These are phyloP conservation scores for Lachnellula suecica DNA, from an alignment of 2,329 filamentous ascomycete species.

Conservation along the genomic window DNA sequence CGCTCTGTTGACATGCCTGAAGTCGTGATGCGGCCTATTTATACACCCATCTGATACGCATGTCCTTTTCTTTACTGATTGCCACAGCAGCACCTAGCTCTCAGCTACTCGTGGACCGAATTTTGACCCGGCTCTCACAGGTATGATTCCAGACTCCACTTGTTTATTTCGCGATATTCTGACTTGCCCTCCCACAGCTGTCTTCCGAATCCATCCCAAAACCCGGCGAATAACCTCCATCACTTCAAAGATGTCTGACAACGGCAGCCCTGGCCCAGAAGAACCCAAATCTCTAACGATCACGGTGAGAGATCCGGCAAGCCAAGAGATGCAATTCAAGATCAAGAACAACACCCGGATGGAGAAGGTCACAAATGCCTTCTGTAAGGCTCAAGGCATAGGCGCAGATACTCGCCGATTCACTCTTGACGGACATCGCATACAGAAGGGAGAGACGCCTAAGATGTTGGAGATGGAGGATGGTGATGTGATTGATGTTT, in stretches of 20 bases:
- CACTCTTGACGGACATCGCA: constrained; percentile 14
- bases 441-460: constrained; percentile 17
- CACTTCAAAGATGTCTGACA: background rate
- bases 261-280: background rate
- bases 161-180: too few species aligned
- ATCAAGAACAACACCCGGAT: constrained; percentile 17
- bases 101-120: too few species aligned
- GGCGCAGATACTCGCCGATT: constrained; percentile 13
- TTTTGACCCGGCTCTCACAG: too few species aligned
- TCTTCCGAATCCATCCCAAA: background rate
- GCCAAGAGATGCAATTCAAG: constrained; percentile 13
- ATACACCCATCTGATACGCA: too few species aligned
- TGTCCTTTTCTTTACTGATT: too few species aligned
- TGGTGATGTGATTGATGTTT: constrained; percentile 16
- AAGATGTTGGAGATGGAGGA: constrained; percentile 16
- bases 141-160: too few species aligned
- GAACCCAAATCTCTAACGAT: constrained; percentile 6
- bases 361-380: constrained; percentile 17
- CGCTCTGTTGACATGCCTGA: too few species aligned
- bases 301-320: constrained; percentile 16
- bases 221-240: background rate
- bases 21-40: too few species aligned
- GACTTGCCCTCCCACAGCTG: too few species aligned
- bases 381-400: constrained; percentile 6
- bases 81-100: too few species aligned